These are phyloP conservation scores for Solanum boliviense DNA, from an alignment of 257 asterid genomes.

Conservation along the genomic window DNA sequence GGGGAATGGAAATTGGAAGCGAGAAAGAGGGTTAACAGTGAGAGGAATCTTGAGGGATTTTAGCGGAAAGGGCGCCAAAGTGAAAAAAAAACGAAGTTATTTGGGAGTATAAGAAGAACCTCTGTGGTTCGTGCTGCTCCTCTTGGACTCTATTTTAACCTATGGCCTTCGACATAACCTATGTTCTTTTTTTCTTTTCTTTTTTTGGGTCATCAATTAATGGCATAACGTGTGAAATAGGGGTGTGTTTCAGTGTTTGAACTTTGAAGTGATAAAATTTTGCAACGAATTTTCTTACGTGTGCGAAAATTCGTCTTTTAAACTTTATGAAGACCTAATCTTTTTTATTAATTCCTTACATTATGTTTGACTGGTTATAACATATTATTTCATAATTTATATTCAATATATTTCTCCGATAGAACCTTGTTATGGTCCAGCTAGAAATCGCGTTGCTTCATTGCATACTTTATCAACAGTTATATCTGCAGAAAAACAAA, in stretches of 20 bases:
- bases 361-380: not conserved
- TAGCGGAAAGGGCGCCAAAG: constrained; percentile 51
- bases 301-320: not conserved
- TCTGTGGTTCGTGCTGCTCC: not conserved
- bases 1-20: constrained; percentile 11
- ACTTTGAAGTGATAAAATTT: not conserved
- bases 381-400: not conserved
- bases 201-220: not conserved
- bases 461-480: too few relatives aligned
- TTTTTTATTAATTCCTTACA: not conserved
- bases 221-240: not conserved
- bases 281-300: not conserved
- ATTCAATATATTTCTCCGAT: too few relatives aligned
- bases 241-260: not conserved
- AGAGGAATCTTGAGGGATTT: constrained; percentile 21
- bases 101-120: not conserved
- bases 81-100: not conserved
- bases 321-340: not conserved
- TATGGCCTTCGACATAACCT: not conserved
- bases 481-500: too few relatives aligned
- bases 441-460: too few relatives aligned
- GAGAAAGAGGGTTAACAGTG: not conserved
- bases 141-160: not conserved
- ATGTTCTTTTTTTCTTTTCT: not conserved
- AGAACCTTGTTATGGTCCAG: too few relatives aligned